Evolutionary conservation across 192 early-diverging fungal genomes (phyloP).

Genomic region (Coemansia sp.): DNA sequence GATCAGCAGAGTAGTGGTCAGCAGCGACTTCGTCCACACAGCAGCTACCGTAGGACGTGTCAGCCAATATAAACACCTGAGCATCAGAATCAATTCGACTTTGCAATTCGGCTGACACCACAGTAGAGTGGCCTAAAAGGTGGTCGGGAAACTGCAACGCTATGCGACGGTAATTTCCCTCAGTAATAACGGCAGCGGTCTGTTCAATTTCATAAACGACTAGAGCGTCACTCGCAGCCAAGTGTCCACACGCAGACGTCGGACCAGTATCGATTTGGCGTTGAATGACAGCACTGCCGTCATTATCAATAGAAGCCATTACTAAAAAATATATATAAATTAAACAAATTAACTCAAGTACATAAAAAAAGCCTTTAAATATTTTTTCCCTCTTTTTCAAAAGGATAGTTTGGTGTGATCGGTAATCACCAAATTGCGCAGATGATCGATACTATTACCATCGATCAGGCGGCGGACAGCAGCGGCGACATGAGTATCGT

Average conservation of each 20-base stretch:
- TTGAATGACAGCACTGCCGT: slow-evolving; percentile 68
- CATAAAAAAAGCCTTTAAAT: slow-evolving; percentile 5
- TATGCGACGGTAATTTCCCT: slow-evolving; percentile 58
- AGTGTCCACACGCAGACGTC: slow-evolving; percentile 23
- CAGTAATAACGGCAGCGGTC: slow-evolving; percentile 60
- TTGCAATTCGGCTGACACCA: slow-evolving; percentile 63
- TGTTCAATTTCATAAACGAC: slow-evolving; percentile 68
- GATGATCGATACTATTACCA: background rate
- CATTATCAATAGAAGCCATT: slow-evolving; percentile 56
- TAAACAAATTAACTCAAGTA: background rate
- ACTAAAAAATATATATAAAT: slow-evolving; percentile 7
- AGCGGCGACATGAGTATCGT: slow-evolving; percentile 11
- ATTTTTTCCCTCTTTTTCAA: background rate
- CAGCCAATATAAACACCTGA: slow-evolving; percentile 82
- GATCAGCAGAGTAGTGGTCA: slow-evolving; percentile 81
- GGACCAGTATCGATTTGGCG: slow-evolving; percentile 44
- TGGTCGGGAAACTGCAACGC: slow-evolving; percentile 97
- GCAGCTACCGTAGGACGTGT: slow-evolving; percentile 97
- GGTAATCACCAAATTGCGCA: slow-evolving; percentile 19
- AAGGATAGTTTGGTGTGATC: background rate
- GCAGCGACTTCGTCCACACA: slow-evolving; percentile 98
- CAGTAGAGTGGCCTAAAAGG: slow-evolving; percentile 70
- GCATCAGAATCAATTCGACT: slow-evolving; percentile 35
- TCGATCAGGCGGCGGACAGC: background rate
- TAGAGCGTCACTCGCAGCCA: slow-evolving; percentile 45